Evolutionary conservation across 345 rosid species (phyloP), one percentile per base, ranked within the genome.

Genomic region (Arabis alpina): DNA sequence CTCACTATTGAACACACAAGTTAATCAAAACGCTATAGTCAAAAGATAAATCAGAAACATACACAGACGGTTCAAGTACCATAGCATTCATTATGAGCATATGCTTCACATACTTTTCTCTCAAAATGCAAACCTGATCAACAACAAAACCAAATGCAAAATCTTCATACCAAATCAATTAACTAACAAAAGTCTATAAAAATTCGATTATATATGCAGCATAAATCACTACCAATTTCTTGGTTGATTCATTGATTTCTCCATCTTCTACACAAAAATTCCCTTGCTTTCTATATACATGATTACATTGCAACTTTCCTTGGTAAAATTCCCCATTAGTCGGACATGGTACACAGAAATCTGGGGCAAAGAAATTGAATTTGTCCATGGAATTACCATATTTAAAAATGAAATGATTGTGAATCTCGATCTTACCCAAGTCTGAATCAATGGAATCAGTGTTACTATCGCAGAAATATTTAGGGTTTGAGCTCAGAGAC

Each of bases 291-390:
- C 78, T 80, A 66, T 81, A 88, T 28, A 97, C 97, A 72, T 56
- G 82, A 61, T 54, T 50, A 77, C 97, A 93, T 68, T 87, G 81
- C 85, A 93, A 65, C 64, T 82, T 75, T 15, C 94, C 92, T 64
- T 85, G 81, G 68, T 73, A 63, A 73, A 94, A 90, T 73, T 82
- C 81, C 15, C 93, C 94, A 57, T 90, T 78, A 34, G 57, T 55
- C 7, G 94, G 97, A 72, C 97, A 90, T 8, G 97, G 86, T 72
- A 86, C 88, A 71, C 97, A 93, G 32, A 59, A 64, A 79, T 90
- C 98, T 90, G 87, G 16, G 13, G 14, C 6, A 57, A 70, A 34
- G 14, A 64, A 14, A 44, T 5, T 36, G 57, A 61, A n/a, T 15
- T 14, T 10, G 34, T 4, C 4, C 37, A 56, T 7, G 1, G 6